Evolutionary conservation across 169 alveolate species (phyloP), one percentile per base, ranked within the genome.

Genomic region (Plasmodium sp.): DNA sequence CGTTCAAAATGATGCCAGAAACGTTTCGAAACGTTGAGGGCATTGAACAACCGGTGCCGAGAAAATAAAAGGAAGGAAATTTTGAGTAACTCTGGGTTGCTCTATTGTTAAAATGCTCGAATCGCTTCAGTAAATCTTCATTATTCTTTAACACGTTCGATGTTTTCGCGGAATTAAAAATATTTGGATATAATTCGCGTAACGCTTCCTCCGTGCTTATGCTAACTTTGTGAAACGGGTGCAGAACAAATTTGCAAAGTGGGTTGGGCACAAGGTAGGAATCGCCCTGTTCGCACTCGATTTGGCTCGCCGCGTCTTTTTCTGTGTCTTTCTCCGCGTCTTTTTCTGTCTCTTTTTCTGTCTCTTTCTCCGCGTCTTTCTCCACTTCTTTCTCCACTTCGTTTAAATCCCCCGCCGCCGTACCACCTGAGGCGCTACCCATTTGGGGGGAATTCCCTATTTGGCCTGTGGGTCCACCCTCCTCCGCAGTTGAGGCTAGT

Each of bases 11-110:
- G 48, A 96, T 96, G 1, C 98, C 98, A 9, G 99, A 95, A 18
- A 98, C 99, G 93, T 98, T 98, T 80, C 99, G 96, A 84, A 93
- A 96, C 77, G 98, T 97, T 16, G 98, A 97, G 4, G 99, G 99
- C 75, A 97, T 97, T 79, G 98, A 97, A 51, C 99, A 97, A 43
- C 99, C 98, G 3, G 99, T 98, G 18, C 99, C 99, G 74, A 98
- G 98, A 80, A 98, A 96, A 67, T 95, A 94, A 45, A 98, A 85
- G n/a, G 96, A 92, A 9, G 98, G 98, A 54, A 41, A 79, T 62
- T 34, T 22, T 39, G 51, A 75, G 67, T 56, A 51, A 75, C 81
- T 91, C 74, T 73, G 79, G 36, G 12, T 48, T 33, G 16, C 48
- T 94, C 54, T 83, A 75, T 48, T 48, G 36, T 86, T 95, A 93